Percentiles rank a stretch among this genome's conserved stretches.
These are phyloP conservation scores for Solanum chmielewskii DNA, from an alignment of 257 asterid species.

Conservation along the genomic window DNA sequence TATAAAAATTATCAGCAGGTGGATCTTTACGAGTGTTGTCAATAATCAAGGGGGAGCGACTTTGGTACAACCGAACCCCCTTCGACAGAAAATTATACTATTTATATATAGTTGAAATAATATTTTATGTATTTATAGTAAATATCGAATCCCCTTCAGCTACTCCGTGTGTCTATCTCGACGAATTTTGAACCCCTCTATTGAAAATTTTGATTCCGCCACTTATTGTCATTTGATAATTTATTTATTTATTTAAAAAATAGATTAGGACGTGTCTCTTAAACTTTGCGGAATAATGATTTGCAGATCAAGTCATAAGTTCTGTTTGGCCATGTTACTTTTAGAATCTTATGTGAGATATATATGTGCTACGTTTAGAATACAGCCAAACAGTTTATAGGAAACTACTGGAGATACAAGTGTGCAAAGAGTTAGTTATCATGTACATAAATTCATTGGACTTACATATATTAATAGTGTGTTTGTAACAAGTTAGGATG, in stretches of 20 bases:
- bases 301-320: background rate
- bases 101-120: no score
- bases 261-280: background rate
- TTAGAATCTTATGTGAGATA: background rate
- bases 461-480: background rate
- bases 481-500: background rate
- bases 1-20: background rate
- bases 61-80: no score
- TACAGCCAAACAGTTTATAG: background rate
- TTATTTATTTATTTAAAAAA: background rate
- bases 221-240: background rate
- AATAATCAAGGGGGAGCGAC: background rate
- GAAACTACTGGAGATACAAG: background rate
- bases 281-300: background rate
- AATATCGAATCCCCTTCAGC: rapidly evolving
- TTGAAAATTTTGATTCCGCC: rapidly evolving
- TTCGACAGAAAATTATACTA: no score
- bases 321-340: background rate
- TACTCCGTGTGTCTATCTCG: no score
- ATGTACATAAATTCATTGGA: background rate
- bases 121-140: no score
- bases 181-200: no score
- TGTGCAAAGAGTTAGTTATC: background rate
- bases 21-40: background rate
- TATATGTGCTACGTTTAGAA: background rate